Evolutionary conservation across 2,329 filamentous ascomycete species (phyloP).

Genomic region (Claviceps africana): DNA sequence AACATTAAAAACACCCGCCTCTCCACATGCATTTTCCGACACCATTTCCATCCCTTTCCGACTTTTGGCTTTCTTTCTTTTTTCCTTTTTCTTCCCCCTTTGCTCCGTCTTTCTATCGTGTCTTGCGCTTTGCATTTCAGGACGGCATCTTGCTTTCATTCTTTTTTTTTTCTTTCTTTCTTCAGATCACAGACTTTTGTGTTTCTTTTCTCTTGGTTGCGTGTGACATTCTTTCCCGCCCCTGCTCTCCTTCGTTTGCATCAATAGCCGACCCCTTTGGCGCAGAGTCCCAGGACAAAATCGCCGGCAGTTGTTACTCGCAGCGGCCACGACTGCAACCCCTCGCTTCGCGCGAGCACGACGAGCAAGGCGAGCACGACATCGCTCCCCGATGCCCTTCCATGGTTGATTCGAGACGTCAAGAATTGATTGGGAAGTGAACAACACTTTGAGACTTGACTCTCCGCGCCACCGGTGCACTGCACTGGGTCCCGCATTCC

Average conservation of each 20-base stretch:
- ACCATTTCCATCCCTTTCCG: background rate
- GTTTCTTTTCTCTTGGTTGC: background rate
- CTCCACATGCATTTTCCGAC: background rate
- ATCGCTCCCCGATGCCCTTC: background rate
- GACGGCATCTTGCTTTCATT: background rate
- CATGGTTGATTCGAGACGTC: conserved; percentile 12
- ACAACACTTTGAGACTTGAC: background rate
- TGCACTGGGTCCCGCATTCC: background rate
- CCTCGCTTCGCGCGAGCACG: background rate
- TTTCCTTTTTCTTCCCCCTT: too few species aligned
- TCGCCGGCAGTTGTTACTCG: background rate
- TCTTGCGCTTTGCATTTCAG: background rate
- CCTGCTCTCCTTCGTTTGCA: background rate
- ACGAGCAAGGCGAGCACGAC: background rate
- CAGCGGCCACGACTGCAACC: background rate
- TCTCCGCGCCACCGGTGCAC: background rate
- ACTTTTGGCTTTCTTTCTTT: background rate
- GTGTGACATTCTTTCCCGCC: background rate
- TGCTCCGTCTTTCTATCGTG: background rate
- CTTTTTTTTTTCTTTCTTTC: background rate
- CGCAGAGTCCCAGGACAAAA: background rate
- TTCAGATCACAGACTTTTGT: too few species aligned
- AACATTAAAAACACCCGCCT: background rate
- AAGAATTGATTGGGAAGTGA: background rate
- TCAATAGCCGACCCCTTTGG: background rate